Conservation (phyloP, 768 basidiomycete species). For the Boletales sp. region DNA sequence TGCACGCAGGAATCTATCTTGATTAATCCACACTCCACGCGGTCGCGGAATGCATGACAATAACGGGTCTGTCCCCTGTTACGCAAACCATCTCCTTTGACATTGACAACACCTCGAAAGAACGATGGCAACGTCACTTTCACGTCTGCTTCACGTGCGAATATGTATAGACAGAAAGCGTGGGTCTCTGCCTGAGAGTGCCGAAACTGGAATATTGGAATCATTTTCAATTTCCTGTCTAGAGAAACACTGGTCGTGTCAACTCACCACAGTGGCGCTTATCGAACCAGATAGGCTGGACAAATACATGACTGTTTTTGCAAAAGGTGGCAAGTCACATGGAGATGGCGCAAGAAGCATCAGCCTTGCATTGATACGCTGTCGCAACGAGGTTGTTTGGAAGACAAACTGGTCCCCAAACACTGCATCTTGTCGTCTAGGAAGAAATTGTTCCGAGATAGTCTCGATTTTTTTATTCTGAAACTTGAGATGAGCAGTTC, state of each 20-base stretch:
- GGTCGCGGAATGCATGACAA: slow-evolving; percentile 23
- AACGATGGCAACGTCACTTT: slow-evolving; percentile 25
- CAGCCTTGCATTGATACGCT: slow-evolving; percentile 26
- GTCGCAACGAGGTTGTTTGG: slow-evolving; percentile 18
- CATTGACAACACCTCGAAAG: slow-evolving; percentile 27
- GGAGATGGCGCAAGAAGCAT: slow-evolving; percentile 24
- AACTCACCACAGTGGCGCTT: slow-evolving; percentile 24
- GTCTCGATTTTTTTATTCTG: slow-evolving; percentile 19
- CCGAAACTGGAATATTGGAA: slow-evolving; percentile 16
- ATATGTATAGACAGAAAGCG: slow-evolving; percentile 28
- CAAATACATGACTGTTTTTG: slow-evolving; percentile 32
- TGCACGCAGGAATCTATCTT: slow-evolving; percentile 11
- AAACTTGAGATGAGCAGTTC: slow-evolving; percentile 1
- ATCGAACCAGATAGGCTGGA: slow-evolving; percentile 27
- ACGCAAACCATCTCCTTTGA: slow-evolving; percentile 14
- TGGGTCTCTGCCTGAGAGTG: slow-evolving; percentile 25
- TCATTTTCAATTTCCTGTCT: not conserved
- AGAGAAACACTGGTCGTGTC: not conserved
- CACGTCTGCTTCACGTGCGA: slow-evolving; percentile 27
- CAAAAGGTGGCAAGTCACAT: slow-evolving; percentile 27
- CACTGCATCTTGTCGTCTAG: slow-evolving; percentile 26
- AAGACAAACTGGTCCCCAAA: slow-evolving; percentile 31
- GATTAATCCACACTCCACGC: slow-evolving; percentile 21
- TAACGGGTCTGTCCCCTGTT: slow-evolving; percentile 14
- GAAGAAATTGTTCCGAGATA: slow-evolving; percentile 26